Evolutionary conservation across 148 eudicot species (phyloP).

Genomic region (Silene latifolia): DNA sequence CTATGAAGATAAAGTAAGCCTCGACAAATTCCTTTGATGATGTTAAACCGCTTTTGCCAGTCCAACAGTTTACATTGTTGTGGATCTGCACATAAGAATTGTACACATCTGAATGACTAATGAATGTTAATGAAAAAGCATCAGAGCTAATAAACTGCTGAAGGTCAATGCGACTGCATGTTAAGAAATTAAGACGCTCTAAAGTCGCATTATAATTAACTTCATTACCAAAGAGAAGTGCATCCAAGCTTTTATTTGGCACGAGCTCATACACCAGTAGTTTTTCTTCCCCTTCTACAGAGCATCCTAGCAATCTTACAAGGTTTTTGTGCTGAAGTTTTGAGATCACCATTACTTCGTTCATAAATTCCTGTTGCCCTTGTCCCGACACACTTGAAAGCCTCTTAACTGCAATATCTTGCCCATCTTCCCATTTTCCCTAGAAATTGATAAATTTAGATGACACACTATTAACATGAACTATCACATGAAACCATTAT

Average conservation of each 20-base stretch:
- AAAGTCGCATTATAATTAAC: background rate
- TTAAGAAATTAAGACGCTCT: background rate
- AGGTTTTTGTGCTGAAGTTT: conserved; percentile 47
- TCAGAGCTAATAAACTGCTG: too few species aligned
- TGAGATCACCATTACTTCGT: conserved; percentile 39
- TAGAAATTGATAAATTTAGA: background rate
- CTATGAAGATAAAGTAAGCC: conserved; percentile 55
- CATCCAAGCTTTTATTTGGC: conserved; percentile 45
- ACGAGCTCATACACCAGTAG: conserved; percentile 38
- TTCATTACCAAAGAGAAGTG: conserved; percentile 34
- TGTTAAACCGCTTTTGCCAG: conserved; percentile 40
- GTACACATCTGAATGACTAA: too few species aligned
- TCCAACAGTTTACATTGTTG: conserved; percentile 15
- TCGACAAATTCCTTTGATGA: conserved; percentile 54
- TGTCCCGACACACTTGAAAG: conserved; percentile 44
- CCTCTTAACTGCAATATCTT: conserved; percentile 40
- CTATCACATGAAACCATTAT: too few species aligned
- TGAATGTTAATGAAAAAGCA: too few species aligned
- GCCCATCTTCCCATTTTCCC: conserved; percentile 37
- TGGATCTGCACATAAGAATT: conserved; percentile 16
- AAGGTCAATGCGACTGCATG: too few species aligned
- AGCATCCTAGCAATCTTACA: conserved; percentile 37
- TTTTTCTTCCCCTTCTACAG: conserved; percentile 35
- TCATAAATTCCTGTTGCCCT: conserved; percentile 43
- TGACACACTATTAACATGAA: too few species aligned